Base-by-base conservation (phyloP, 2,329 filamentous ascomycete species). In the Talaromyces sp. region DNA sequence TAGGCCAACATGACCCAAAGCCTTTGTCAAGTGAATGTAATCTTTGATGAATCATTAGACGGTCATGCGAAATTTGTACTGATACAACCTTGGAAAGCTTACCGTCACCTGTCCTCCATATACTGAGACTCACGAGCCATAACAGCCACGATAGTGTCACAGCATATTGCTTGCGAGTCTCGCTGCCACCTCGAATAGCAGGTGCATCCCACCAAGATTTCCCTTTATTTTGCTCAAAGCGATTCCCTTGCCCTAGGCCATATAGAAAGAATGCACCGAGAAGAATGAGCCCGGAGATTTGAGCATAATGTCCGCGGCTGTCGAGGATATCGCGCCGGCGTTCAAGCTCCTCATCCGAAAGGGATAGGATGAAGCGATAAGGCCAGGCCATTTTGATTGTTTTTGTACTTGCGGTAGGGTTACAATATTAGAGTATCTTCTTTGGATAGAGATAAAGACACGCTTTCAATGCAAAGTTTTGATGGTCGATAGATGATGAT, bases 11-110 rank as follows among this genome's bases (percentile, higher is more conserved):
- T 86, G 85, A 19, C 84, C 86, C 62, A 89, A 80, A 5, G 86
- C 82, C 75, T 87, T 88, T 27, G 87, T 88, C 27, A 89, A 75
- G 72, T 89, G 87, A 35, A 88, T 78, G 64, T 88, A 89, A 73
- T 89, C 86, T 87, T 31, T 37, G 17, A n/a, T 11, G 7, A 31
- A n/a, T 47, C 45, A n/a, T 47, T 22, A 45, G 15, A 31, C 27
- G 27, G 27, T 31, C 27, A 31, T 31, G 5, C 27, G 27, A 31
- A 31, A 31, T 31, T 31, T 31, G 3, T 31, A 31, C 17, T 45
- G 39, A 17, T 8, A n/a, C 22, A 13, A 22, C 22, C 22, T 22
- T 22, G 22, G 22, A 22, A 17, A 31, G 19, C 60, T 67, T 77
- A 87, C 85, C 85, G 71, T 85, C 79, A 10, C 83, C 83, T 41